A percentile compares a stretch with the other conserved stretches of the same genome.
Evolutionary conservation across 768 basidiomycete genomes (phyloP).

Genomic region (Infundibulicybe gibba): DNA sequence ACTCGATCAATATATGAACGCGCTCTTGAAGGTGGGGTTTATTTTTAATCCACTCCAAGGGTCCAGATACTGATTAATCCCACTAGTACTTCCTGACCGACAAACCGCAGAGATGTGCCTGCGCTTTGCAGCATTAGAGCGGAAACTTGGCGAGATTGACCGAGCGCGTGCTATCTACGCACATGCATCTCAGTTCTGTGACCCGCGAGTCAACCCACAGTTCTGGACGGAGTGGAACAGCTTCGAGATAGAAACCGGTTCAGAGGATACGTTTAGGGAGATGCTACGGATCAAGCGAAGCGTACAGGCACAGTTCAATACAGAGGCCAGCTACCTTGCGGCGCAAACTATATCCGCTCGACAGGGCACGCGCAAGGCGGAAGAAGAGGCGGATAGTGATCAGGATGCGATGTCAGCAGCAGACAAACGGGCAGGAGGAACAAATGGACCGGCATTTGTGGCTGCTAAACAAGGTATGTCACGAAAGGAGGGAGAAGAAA

Average conservation of each 20-base stretch:
- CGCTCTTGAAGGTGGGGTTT: constrained; percentile 67
- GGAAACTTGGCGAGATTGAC: constrained; percentile 98
- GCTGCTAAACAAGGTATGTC: constrained; percentile 60
- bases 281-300: constrained; percentile 96
- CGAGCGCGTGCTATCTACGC: constrained; percentile 95
- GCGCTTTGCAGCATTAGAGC: constrained; percentile 91
- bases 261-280: constrained; percentile 96
- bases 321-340: constrained; percentile 89
- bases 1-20: constrained; percentile 96
- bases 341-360: constrained; percentile 81
- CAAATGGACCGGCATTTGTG: constrained; percentile 72
- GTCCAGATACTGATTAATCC: not conserved
- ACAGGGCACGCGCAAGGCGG: constrained; percentile 47
- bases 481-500: constrained; percentile 31
- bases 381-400: constrained; percentile 36
- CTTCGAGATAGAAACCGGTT: constrained; percentile 98
- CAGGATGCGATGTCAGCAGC: constrained; percentile 87
- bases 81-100: constrained; percentile 73
- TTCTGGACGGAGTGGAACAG: constrained; percentile 98
- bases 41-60: not conserved
- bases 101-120: constrained; percentile 98
- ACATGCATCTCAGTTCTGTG: constrained; percentile 98
- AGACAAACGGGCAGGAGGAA: constrained; percentile 57
- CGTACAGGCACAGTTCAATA: constrained; percentile 98
- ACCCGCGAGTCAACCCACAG: constrained; percentile 84